A percentile compares a stretch with the other conserved stretches of the same genome.
Evolutionary conservation across 164 flowering plant species (phyloP).

Genomic region (Vitis rotundifolia): DNA sequence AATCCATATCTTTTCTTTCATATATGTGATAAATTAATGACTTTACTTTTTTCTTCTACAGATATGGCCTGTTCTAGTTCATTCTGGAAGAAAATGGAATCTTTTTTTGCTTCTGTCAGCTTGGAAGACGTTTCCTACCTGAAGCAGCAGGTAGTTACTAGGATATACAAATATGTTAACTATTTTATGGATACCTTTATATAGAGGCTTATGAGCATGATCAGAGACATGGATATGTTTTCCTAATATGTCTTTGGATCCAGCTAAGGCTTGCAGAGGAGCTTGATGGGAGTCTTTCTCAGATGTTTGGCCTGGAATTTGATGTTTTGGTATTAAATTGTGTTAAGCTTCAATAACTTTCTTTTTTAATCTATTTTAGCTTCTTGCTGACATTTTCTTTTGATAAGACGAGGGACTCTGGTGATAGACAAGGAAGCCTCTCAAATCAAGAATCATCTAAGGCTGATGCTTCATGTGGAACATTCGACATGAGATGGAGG

Average conservation of each 20-base stretch:
- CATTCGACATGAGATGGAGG: slow-evolving; percentile 16
- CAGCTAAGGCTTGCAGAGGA: slow-evolving; percentile 32
- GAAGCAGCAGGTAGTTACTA: slow-evolving; percentile 36
- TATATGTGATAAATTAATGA: too few species aligned
- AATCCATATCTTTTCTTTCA: neutral
- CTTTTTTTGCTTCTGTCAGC: slow-evolving; percentile 31
- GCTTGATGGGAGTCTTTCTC: slow-evolving; percentile 29
- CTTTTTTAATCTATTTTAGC: neutral
- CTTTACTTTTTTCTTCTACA: slow-evolving; percentile 13
- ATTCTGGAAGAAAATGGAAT: slow-evolving; percentile 47
- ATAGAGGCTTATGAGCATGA: neutral
- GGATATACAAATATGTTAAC: neutral
- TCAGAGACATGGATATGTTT: slow-evolving; percentile 4
- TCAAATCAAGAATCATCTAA: slow-evolving; percentile 7
- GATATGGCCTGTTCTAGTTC: slow-evolving; percentile 31
- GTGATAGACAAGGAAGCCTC: slow-evolving; percentile 4
- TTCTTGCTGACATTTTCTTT: neutral
- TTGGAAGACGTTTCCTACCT: slow-evolving; percentile 30
- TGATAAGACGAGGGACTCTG: neutral
- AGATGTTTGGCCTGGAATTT: slow-evolving; percentile 15
- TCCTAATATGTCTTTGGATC: neutral
- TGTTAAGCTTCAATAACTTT: neutral
- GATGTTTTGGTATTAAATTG: slow-evolving; percentile 21
- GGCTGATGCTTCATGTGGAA: slow-evolving; percentile 12
- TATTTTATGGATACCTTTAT: neutral